Percentiles rank a stretch among this genome's conserved stretches.
phyloP scores from a whole-genome alignment of 2,329 filamentous ascomycete species.

The Hypomyces perniciosus region DNA sequence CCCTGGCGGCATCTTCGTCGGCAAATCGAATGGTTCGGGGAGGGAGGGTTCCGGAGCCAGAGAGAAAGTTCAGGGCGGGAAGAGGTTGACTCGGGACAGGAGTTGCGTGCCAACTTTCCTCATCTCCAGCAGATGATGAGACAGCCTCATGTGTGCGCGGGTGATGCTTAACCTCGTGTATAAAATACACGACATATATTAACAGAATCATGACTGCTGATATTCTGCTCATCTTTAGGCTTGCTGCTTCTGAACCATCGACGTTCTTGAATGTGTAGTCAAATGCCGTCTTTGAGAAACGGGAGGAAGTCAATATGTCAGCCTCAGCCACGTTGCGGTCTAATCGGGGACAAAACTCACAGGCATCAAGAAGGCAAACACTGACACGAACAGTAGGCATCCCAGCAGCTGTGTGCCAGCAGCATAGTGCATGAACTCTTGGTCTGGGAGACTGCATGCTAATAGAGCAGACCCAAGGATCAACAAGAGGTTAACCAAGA shows the following conservation, averaged over 20 bases:
- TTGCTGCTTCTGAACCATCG: constrained; percentile 51
- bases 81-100: not conserved
- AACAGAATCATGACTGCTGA: constrained; percentile 69
- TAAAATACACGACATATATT: constrained; percentile 66
- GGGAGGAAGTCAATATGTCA: constrained; percentile 1
- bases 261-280: constrained; percentile 48
- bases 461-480: constrained; percentile 73
- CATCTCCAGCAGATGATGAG: not conserved
- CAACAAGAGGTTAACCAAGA: constrained; percentile 68
- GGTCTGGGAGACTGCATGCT: constrained; percentile 60
- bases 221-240: constrained; percentile 68
- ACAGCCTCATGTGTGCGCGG: not conserved
- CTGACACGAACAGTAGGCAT: constrained; percentile 32
- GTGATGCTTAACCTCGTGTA: constrained; percentile 68
- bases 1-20: constrained; percentile 15
- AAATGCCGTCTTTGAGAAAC: constrained; percentile 33
- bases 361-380: constrained; percentile 34
- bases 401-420: constrained; percentile 31
- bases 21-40: constrained; percentile 27
- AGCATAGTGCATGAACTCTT: constrained; percentile 48
- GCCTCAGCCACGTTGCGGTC: not conserved
- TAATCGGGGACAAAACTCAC: constrained; percentile 17
- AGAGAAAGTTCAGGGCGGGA: not conserved
- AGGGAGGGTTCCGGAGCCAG: not conserved
- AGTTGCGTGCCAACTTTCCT: constrained; percentile 1